A percentile compares a stretch with the other conserved stretches of the same genome.
Evolutionary conservation across 129 eudicot genomes (phyloP).

Genomic region (Silybum marianum): DNA sequence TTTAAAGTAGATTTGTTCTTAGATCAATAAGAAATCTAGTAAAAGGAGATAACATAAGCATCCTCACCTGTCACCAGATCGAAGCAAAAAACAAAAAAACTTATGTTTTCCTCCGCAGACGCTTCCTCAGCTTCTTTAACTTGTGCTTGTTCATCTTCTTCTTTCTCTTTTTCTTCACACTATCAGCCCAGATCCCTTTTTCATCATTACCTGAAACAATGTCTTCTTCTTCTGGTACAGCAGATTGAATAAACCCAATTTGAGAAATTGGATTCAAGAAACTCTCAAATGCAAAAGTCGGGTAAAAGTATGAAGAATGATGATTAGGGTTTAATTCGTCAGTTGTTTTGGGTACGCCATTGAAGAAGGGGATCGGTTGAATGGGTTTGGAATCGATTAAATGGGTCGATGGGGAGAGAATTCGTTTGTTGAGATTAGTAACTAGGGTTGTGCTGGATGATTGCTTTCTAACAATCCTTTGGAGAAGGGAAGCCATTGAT

Average conservation of each 20-base stretch:
- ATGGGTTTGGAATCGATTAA: conserved; percentile 17
- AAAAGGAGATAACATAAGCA: neutral
- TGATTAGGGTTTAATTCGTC: conserved; percentile 23
- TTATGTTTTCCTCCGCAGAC: conserved; percentile 63
- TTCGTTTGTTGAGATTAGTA: conserved; percentile 34
- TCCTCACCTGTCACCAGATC: conserved; percentile 7
- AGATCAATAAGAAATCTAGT: conserved; percentile 19
- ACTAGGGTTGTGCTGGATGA: conserved; percentile 36
- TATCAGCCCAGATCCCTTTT: conserved; percentile 67
- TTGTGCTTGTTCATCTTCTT: conserved; percentile 94
- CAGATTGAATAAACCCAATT: conserved; percentile 32
- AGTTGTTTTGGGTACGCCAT: conserved; percentile 10
- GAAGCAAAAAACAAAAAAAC: conserved; percentile 16
- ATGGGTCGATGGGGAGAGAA: conserved; percentile 32
- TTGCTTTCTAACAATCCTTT: conserved; percentile 43
- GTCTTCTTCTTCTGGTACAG: conserved; percentile 25
- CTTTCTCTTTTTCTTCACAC: conserved; percentile 95
- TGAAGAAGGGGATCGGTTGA: conserved; percentile 24
- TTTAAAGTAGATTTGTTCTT: neutral
- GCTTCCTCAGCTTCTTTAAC: conserved; percentile 83
- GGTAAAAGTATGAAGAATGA: conserved; percentile 30
- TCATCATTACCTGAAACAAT: conserved; percentile 30
- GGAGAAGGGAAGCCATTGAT: conserved; percentile 55
- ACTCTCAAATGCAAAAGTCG: conserved; percentile 58
- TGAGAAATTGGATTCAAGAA: conserved; percentile 49